These are phyloP conservation scores for Aspergillus conjunctus DNA, from an alignment of 495 filamentous ascomycete genomes.

Conservation along the genomic window DNA sequence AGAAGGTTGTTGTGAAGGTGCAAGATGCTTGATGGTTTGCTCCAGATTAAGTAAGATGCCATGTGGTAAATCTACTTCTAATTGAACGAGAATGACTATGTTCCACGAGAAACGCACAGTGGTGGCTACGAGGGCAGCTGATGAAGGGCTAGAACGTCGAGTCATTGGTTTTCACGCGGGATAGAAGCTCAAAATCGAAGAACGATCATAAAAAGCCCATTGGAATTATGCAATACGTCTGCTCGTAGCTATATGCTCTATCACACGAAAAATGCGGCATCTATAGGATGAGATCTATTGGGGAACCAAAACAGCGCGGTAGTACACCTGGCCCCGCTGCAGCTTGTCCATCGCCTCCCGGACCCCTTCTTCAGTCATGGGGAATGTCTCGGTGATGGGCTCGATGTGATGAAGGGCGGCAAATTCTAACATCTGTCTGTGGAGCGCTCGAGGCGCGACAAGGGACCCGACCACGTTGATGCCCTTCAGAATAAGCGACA, in stretches of 20 bases:
- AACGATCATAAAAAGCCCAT: too few species aligned
- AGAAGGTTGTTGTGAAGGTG: slow-evolving; percentile 1
- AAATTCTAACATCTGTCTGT: slow-evolving; percentile 18
- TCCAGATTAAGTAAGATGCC: too few species aligned
- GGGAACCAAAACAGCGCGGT: slow-evolving; percentile 18
- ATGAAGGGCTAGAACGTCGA: too few species aligned
- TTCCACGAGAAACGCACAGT: too few species aligned
- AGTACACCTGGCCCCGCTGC: slow-evolving; percentile 16
- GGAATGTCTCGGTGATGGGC: slow-evolving; percentile 17
- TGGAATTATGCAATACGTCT: too few species aligned
- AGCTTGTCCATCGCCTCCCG: slow-evolving; percentile 16
- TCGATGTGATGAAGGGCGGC: slow-evolving; percentile 15
- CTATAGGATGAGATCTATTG: background rate
- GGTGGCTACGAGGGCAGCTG: too few species aligned
- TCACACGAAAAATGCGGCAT: too few species aligned
- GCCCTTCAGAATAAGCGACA: slow-evolving; percentile 10
- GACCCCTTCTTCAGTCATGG: slow-evolving; percentile 16
- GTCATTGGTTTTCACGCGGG: too few species aligned
- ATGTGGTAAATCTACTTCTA: too few species aligned
- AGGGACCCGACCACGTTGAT: slow-evolving; percentile 15
- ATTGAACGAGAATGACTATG: too few species aligned
- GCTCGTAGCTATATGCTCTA: too few species aligned
- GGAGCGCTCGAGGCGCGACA: slow-evolving; percentile 1
- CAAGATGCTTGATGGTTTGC: background rate
- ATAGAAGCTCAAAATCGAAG: too few species aligned